Base-by-base conservation (phyloP, 495 filamentous ascomycete species). In the Aspergillus sclerotioniger region DNA sequence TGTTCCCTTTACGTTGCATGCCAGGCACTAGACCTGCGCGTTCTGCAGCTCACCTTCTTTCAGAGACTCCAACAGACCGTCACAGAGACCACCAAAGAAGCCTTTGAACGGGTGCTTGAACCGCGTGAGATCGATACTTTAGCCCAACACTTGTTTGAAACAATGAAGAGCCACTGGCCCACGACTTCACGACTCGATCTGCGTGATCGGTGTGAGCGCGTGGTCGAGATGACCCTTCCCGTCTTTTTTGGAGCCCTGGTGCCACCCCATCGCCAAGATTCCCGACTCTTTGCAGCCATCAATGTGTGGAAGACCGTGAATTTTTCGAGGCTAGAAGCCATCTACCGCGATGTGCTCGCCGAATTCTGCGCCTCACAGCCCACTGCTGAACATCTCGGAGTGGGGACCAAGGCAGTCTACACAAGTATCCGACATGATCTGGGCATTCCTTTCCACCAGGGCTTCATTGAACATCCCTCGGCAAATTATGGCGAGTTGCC, bases 1-100 rank as follows among this genome's bases (percentile, higher is more conserved):
- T 70, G 71, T 1, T 74, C 80, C 45, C 63, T 87, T 6, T 84
- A 79, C 54, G 74, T 73, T 1, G 58, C 75, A 2, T 87, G 84
- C 58, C 69, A 74, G 41, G 63, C 73, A 12, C 53, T 83, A 21
- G 71, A 77, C 72, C 61, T 80, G 50, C 68, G 73, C 3, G 56
- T 44, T 3, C 10, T 44, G 5, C 41, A 44, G 41, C 41, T 44
- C 41, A n/a, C 6, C n/a, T 44, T 44, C 41, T 44, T 44, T 15
- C 41, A 44, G 15, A 19, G 19, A n/a, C 41, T 44, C n/a, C 41
- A 19, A 44, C 6, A n/a, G n/a, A 16, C 19, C 41, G 19, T 44
- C 41, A 6, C n/a, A n/a, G n/a, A 19, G n/a, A 44, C 41, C 41
- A 44, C 41, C 5, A 44, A 44, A 44, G 41, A 44, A 16, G 41